These are phyloP conservation scores for Nigrospora osmanthi DNA, from an alignment of 2,329 filamentous ascomycete species.

Conservation along the genomic window DNA sequence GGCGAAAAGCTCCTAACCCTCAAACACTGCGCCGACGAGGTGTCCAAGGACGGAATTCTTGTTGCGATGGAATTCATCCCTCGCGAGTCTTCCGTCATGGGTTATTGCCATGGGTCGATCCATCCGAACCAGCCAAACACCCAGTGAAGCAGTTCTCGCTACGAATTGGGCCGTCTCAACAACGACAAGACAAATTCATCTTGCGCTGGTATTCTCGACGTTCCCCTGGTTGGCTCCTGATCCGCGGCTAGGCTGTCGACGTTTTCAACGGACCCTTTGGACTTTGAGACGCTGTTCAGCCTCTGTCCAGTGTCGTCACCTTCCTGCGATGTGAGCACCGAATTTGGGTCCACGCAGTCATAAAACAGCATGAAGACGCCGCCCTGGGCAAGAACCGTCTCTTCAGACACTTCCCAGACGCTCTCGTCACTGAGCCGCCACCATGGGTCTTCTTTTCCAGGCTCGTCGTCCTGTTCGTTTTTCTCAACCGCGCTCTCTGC, in stretches of 20 bases:
- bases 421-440: conserved; percentile 88
- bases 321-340: conserved; percentile 25
- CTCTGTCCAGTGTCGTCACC: too few species aligned
- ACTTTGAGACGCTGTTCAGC: too few species aligned
- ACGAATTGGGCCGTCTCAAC: conserved; percentile 2
- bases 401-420: conserved; percentile 66
- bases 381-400: conserved; percentile 63
- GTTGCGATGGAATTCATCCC: too few species aligned
- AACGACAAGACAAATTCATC: conserved; percentile 3
- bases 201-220: neutral
- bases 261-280: too few species aligned
- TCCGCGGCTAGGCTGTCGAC: too few species aligned
- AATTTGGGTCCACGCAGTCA: conserved; percentile 57
- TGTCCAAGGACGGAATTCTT: too few species aligned
- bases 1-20: too few species aligned
- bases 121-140: too few species aligned
- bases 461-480: conserved; percentile 6
- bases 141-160: neutral
- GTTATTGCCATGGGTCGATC: too few species aligned
- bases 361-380: conserved; percentile 98
- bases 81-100: too few species aligned
- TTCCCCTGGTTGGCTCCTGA: too few species aligned
- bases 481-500: conserved; percentile 10
- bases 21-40: too few species aligned
- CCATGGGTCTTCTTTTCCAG: conserved; percentile 49